Evolutionary conservation across 1,284 basidiomycete species (phyloP).

Genomic region (Amylostereum areolatum): DNA sequence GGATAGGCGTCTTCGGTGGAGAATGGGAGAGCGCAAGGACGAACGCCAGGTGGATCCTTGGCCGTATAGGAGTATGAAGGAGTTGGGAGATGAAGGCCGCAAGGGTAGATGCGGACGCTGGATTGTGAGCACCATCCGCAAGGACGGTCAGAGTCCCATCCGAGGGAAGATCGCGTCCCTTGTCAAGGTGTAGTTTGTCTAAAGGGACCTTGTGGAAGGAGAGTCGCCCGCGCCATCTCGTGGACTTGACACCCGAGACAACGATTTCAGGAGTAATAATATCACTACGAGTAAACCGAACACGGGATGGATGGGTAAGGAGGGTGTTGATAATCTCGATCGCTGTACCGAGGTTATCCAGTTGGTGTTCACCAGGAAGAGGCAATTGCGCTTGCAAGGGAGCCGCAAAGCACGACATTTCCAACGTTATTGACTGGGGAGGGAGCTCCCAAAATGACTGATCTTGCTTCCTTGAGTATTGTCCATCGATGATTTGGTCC

Average conservation of each 20-base stretch:
- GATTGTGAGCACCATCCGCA: conserved; percentile 94
- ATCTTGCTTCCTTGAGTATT: no score
- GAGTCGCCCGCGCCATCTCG: conserved; percentile 81
- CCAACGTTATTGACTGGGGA: conserved; percentile 37
- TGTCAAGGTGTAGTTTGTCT: conserved; percentile 26
- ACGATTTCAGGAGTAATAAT: conserved; percentile 42
- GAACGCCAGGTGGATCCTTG: conserved; percentile 47
- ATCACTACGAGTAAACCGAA: no score
- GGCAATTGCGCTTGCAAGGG: conserved; percentile 43
- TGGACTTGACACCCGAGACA: conserved; percentile 50
- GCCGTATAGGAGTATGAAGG: conserved; percentile 14
- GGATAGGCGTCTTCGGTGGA: conserved; percentile 69
- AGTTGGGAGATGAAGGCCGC: conserved; percentile 63
- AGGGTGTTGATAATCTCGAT: conserved; percentile 60
- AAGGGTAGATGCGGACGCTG: conserved; percentile 73
- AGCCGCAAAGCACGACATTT: conserved; percentile 35
- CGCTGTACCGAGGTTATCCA: conserved; percentile 74
- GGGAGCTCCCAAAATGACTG: conserved; percentile 36
- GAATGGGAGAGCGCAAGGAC: conserved; percentile 77
- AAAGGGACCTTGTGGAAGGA: conserved; percentile 49
- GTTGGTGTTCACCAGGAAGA: conserved; percentile 79
- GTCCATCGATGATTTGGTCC: conserved; percentile 32
- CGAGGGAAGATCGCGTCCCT: neutral
- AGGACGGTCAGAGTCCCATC: conserved; percentile 42
- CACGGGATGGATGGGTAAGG: conserved; percentile 36